Percentiles rank a stretch among this genome's conserved stretches.
These are phyloP conservation scores for Alternaria incomplexa DNA, from an alignment of 2,329 filamentous ascomycete genomes.

Conservation along the genomic window DNA sequence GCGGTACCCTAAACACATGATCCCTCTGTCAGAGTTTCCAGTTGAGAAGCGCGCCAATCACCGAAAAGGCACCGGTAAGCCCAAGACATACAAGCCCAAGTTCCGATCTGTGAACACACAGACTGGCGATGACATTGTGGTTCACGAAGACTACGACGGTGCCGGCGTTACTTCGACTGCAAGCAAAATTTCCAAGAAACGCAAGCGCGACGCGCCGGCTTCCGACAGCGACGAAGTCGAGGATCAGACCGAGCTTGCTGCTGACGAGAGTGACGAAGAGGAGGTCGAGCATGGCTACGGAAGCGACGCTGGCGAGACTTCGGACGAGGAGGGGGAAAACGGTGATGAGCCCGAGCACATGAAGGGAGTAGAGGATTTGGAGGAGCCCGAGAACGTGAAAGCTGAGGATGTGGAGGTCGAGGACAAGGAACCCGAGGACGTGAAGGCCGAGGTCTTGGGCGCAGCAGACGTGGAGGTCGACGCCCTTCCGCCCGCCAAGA, in stretches of 20 bases:
- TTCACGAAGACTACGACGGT: background rate
- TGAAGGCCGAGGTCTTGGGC: background rate
- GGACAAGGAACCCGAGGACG: background rate
- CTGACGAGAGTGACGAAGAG: background rate
- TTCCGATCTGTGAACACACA: background rate
- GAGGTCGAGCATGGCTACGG: background rate
- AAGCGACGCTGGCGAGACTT: background rate
- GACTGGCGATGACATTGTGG: background rate
- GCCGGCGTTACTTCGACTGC: background rate
- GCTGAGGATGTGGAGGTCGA: too few relatives aligned
- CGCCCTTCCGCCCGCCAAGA: background rate
- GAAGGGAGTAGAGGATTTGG: background rate
- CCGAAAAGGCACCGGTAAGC: background rate
- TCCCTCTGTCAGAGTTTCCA: background rate
- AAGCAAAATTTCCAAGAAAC: background rate
- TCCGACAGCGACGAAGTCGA: background rate
- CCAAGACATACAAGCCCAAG: background rate
- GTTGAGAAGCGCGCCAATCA: background rate
- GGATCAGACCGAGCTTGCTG: background rate
- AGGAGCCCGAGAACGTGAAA: too few relatives aligned
- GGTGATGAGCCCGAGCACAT: background rate
- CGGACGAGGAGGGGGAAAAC: background rate
- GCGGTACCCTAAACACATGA: background rate
- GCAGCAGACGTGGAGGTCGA: background rate
- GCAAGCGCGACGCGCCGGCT: background rate